Conservation (phyloP, 768 basidiomycete genomes). For the Cystofilobasidium ferigula region DNA sequence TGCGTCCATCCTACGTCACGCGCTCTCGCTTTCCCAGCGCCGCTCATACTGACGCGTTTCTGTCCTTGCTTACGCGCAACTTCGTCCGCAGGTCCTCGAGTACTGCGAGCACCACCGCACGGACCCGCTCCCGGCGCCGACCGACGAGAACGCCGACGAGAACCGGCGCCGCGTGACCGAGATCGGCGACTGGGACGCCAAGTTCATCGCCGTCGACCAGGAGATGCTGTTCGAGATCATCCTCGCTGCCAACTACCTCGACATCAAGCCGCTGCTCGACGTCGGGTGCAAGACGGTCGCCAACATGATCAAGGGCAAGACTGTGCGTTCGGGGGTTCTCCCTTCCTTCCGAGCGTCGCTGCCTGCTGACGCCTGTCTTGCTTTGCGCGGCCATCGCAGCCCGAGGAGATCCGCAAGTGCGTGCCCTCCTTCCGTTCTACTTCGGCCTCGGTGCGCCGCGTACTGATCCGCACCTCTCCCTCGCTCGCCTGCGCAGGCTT, state of each 20-base stretch:
- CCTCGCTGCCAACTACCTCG: slow-evolving; percentile 97
- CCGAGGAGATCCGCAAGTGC: slow-evolving; percentile 20
- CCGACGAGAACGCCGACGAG: slow-evolving; percentile 69
- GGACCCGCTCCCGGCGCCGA: slow-evolving; percentile 82
- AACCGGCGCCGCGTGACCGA: slow-evolving; percentile 96
- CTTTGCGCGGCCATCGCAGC: not conserved
- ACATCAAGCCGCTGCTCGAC: slow-evolving; percentile 95
- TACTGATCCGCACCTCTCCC: not conserved
- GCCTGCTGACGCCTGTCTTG: not conserved
- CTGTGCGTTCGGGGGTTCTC: not conserved
- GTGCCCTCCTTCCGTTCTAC: not conserved
- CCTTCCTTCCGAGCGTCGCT: not conserved
- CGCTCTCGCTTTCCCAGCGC: not conserved
- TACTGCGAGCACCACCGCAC: slow-evolving; percentile 99
- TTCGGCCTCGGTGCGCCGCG: not conserved
- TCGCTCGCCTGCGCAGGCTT: slow-evolving; percentile 18
- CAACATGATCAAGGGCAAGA: slow-evolving; percentile 99
- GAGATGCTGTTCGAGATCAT: slow-evolving; percentile 98
- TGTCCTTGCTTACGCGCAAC: slow-evolving; percentile 28
- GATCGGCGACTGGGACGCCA: slow-evolving; percentile 98
- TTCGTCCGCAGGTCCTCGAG: slow-evolving; percentile 69
- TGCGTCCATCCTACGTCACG: slow-evolving; percentile 34
- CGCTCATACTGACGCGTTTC: not conserved
- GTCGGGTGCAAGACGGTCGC: slow-evolving; percentile 98
- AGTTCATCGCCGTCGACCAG: slow-evolving; percentile 42